Evolutionary conservation across 2,329 filamentous ascomycete genomes (phyloP).

Genomic region (Calonectria leucothoes): DNA sequence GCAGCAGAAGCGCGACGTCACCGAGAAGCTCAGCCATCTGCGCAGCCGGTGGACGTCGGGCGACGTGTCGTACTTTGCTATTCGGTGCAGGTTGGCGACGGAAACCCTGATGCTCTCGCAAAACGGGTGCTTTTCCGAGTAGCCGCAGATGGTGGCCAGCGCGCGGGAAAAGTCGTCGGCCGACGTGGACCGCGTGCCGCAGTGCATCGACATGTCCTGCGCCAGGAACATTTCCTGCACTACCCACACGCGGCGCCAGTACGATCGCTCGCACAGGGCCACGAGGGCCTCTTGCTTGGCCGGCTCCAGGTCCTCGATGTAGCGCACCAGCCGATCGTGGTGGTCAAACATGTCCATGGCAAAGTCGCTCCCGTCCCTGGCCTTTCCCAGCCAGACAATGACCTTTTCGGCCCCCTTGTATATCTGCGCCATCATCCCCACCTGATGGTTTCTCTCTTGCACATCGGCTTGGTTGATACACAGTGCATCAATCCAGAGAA

Average conservation of each 20-base stretch:
- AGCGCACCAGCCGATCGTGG: neutral
- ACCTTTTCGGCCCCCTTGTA: neutral
- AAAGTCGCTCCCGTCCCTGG: neutral
- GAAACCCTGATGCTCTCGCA: neutral
- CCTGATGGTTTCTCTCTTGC: neutral
- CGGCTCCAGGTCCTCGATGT: neutral
- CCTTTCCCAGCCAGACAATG: neutral
- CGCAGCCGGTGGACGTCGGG: neutral
- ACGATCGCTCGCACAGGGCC: neutral
- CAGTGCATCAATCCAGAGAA: neutral
- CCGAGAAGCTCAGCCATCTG: neutral
- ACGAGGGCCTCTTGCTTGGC: neutral
- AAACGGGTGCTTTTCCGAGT: neutral
- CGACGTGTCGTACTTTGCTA: neutral
- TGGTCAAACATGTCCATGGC: neutral
- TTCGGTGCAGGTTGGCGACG: neutral
- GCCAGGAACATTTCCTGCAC: neutral
- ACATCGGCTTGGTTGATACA: neutral
- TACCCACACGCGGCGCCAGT: neutral
- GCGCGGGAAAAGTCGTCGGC: neutral
- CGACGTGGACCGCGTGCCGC: neutral
- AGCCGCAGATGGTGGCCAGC: neutral
- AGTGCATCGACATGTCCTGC: neutral
- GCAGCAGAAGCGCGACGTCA: neutral
- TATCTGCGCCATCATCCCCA: neutral